These are phyloP conservation scores for Trichomonas tenax DNA, from an alignment of 208 protist genomes.

Conservation along the genomic window DNA sequence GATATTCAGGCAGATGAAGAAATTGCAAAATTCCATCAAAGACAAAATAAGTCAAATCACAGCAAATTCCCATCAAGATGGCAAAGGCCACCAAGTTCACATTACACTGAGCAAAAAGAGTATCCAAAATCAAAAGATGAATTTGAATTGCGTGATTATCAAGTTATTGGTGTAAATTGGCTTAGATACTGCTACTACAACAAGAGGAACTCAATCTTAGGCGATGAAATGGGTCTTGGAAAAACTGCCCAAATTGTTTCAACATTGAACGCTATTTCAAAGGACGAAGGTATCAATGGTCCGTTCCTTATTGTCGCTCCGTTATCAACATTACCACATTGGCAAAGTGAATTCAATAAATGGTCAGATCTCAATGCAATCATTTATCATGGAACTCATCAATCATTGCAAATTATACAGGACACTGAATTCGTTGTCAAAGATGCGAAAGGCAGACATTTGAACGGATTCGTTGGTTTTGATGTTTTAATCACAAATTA, in stretches of 20 bases:
- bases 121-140: constrained; percentile 12
- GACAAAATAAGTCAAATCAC: not conserved
- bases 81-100: not conserved
- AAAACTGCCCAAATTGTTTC: constrained; percentile 16
- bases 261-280: not conserved
- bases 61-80: not conserved
- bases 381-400: not conserved
- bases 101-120: not conserved
- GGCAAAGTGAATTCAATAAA: not conserved
- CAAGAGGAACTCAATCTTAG: constrained; percentile 81
- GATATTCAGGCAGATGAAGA: not conserved
- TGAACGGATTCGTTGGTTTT: constrained; percentile 44
- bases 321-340: not conserved
- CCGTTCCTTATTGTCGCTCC: constrained; percentile 19
- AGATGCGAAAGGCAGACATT: not conserved
- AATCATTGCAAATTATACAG: not conserved
- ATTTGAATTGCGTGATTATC: constrained; percentile 14
- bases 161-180: constrained; percentile 62
- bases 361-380: constrained; percentile 10
- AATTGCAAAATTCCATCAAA: not conserved
- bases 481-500: constrained; percentile 56
- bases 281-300: constrained; percentile 25
- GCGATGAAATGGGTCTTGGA: constrained; percentile 77
- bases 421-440: constrained; percentile 5
- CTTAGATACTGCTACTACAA: constrained; percentile 74